phyloP scores from a whole-genome alignment of 2,329 filamentous ascomycete species.

The Pestalotiopsis sp. region DNA sequence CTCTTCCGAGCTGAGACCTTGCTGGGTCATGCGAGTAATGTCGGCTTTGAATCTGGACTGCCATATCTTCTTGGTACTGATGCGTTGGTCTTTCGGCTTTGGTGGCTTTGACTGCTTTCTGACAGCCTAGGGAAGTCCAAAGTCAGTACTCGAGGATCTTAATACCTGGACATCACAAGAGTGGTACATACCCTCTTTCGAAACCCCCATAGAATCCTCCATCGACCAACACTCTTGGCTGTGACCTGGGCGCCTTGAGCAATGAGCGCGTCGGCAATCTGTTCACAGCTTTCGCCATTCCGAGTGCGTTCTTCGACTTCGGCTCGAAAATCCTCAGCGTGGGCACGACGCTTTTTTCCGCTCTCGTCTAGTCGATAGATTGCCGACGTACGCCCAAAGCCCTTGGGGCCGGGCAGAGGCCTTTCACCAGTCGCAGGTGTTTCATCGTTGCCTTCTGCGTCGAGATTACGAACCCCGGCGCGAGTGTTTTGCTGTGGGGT shows the following conservation, averaged over 20 bases:
- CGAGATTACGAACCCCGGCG: background rate
- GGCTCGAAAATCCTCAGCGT: conserved; percentile 19
- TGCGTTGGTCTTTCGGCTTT: conserved; percentile 15
- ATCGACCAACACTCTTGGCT: conserved; percentile 21
- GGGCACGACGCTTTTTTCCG: conserved; percentile 6
- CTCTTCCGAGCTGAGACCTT: conserved; percentile 18
- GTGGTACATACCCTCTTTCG: conserved; percentile 18
- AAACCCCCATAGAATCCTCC: conserved; percentile 21
- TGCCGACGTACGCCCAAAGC: conserved; percentile 7
- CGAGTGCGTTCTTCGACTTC: conserved; percentile 20
- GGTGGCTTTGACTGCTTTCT: conserved; percentile 19
- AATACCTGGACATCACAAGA: background rate
- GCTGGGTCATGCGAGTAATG: conserved; percentile 21
- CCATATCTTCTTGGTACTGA: conserved; percentile 3
- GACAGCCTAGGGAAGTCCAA: conserved; percentile 13
- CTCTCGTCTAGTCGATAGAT: background rate
- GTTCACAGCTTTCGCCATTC: conserved; percentile 22
- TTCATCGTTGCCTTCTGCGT: background rate
- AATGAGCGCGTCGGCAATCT: conserved; percentile 20
- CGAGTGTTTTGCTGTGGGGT: no score
- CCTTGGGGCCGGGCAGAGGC: background rate
- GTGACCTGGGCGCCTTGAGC: conserved; percentile 20
- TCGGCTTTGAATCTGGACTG: conserved; percentile 16
- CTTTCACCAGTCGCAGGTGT: background rate
- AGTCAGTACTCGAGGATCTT: background rate